Base-by-base conservation (phyloP, 2,329 filamentous ascomycete genomes). In the Ophiostoma quercus region DNA sequence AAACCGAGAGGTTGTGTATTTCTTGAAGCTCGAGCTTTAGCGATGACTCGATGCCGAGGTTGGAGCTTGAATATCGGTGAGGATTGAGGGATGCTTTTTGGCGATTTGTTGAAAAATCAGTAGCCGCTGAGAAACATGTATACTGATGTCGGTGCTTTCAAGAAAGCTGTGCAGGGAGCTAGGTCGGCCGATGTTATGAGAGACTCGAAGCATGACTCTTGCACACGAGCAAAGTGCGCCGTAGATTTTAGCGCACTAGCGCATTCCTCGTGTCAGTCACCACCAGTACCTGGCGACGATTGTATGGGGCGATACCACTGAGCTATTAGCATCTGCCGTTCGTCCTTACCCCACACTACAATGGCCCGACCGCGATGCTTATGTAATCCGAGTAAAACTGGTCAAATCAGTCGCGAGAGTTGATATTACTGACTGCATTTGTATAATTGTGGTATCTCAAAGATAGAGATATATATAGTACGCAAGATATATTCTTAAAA, bases 231-330 rank as follows among this genome's bases (percentile, higher is more conserved):
- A 54, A 19, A 37, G 51, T 51, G 54, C 29, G 12, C 57, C 29
- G 32, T 63, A 63, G 29, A 63, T 63, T 63, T 63, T 63, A 63
- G 32, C 60, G 60, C 60, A 37, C 60, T 62, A 62, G 57, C 29
- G 57, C 29, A 62, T 62, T 34, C 57, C 57, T 34, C 2, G 16
- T 62, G 57, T 62, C 57, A 32, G 29, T 34, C 29, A 9, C 29
- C 29, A 34, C 14, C 29, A 29, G 29, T 29, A 32, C 60, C 6
- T 39, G 29, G n/a, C 29, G 29, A 19, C 16, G 25, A n/a, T 37
- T 37, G 51, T 57, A 57, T 25, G 51, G 51, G 51, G 51, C n/a
- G 6, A 19, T 47, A 8, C 16, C 11, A 25, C 22, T 32, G 22
- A 32, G 29, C 22, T 60, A 63, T 63, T 19, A 16, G 60, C 29